Evolutionary conservation across 805 yeast species (phyloP).

Genomic region (Brettanomyces bruxellensis): DNA sequence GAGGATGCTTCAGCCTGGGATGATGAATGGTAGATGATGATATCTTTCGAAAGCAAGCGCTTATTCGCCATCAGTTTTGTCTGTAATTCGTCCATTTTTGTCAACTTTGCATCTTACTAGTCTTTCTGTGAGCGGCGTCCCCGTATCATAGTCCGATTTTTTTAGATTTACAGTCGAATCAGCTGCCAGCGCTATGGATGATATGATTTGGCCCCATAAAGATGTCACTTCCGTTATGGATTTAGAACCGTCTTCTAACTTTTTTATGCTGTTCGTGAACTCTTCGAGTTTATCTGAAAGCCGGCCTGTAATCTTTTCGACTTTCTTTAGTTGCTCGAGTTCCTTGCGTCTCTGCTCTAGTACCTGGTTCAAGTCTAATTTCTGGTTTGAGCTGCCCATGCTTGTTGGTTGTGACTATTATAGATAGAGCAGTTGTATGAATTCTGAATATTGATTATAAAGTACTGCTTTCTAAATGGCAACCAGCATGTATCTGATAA

Average conservation of each 20-base stretch:
- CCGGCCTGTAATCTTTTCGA: constrained; percentile 35
- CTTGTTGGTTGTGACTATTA: no score
- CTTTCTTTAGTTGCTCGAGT: constrained; percentile 37
- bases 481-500: no score
- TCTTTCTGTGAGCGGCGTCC: constrained; percentile 54
- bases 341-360: constrained; percentile 38
- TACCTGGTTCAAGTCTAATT: background rate
- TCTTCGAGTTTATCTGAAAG: constrained; percentile 39
- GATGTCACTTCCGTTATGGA: constrained; percentile 50
- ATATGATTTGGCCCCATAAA: constrained; percentile 57
- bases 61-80: background rate
- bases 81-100: constrained; percentile 23
- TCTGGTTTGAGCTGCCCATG: no score
- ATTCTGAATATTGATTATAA: no score
- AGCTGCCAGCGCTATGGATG: constrained; percentile 54
- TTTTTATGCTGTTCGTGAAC: constrained; percentile 38
- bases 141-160: constrained; percentile 32
- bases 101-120: constrained; percentile 49
- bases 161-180: constrained; percentile 37
- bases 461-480: no score
- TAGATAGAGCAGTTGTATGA: no score
- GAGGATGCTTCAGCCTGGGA: constrained; percentile 2
- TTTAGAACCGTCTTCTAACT: constrained; percentile 47
- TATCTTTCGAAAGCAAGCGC: background rate
- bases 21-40: constrained; percentile 1